Evolutionary conservation across 306 rosid genomes (phyloP), one percentile per base, ranked within the genome.

Genomic region (Sicyos baderoa): DNA sequence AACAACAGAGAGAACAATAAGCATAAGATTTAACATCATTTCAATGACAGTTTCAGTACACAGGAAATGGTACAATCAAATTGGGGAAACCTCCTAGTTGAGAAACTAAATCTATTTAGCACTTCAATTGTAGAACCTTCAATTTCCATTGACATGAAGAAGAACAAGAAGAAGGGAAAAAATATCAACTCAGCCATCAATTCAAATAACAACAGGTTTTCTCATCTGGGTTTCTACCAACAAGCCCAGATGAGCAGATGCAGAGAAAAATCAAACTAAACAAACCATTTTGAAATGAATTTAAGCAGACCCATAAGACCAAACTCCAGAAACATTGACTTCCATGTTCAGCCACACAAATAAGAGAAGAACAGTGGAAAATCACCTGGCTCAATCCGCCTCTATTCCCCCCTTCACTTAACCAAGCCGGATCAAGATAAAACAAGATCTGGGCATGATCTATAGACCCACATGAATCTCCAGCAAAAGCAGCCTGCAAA

Each of bases 371-470:
- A 74, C 51, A 48, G 68, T 23, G 65, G 75, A 75, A 22, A 18
- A 47, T 71, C 76, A 81, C 88, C 89, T 76, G 68, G 14, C 62
- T 76, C 57, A 76, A 77, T 56, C 44, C 44, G 0, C 9, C 44
- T 37, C 45, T 9, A 40, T 40, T 7, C 79, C 77, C 79, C 77
- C 74, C 74, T 51, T 58, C 25, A 52, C 35, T 76, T 75, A 8
- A 13, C 37, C 19, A 76, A 69, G 74, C 77, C 69, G 87, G 88
- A 86, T 84, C 89, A 76, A 76, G 75, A 13, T 62, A 76, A 19
- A 79, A 77, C 77, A 86, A 83, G 96, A 87, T 89, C 96, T 85
- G 86, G 82, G 88, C 70, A 80, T 82, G 95, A 92, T 89, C 89
- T 86, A 78, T 42, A 67, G 75, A 74, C 84, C 81, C 77, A 77